phyloP scores from a whole-genome alignment of 2,329 filamentous ascomycete species.

The Cordyceps farinosa region DNA sequence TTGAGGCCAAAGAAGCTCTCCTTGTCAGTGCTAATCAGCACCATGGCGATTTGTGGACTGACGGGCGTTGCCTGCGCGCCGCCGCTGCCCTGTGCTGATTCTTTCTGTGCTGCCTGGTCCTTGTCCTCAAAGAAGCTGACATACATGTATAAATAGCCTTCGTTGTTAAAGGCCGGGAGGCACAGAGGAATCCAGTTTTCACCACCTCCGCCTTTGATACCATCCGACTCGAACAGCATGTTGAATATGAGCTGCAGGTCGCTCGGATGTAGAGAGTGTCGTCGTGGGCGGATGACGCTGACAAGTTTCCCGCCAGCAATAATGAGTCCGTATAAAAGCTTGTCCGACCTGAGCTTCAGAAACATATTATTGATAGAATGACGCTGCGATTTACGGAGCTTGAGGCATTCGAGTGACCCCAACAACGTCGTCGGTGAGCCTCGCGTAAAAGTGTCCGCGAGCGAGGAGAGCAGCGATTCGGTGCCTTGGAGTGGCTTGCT shows the following conservation, averaged over 20 bases:
- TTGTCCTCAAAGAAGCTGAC: conserved; percentile 83
- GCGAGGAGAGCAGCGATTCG: conserved; percentile 81
- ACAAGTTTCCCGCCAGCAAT: conserved; percentile 91
- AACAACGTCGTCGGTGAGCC: conserved; percentile 87
- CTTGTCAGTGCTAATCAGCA: conserved; percentile 88
- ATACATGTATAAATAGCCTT: conserved; percentile 97
- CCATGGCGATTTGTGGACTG: conserved; percentile 76
- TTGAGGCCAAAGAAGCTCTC: conserved; percentile 91
- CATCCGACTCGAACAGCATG: conserved; percentile 95
- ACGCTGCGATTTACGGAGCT: conserved; percentile 82
- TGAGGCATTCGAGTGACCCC: conserved; percentile 90
- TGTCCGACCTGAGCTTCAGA: conserved; percentile 70
- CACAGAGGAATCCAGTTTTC: conserved; percentile 98
- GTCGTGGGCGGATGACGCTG: conserved; percentile 89
- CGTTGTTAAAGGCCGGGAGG: conserved; percentile 94
- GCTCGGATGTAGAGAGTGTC: conserved; percentile 91
- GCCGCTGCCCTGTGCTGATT: conserved; percentile 49
- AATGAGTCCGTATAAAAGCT: conserved; percentile 86
- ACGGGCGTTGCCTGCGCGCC: conserved; percentile 57
- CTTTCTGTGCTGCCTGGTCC: conserved; percentile 31
- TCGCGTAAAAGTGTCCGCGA: conserved; percentile 90
- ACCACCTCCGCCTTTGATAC: conserved; percentile 82
- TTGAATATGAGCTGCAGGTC: conserved; percentile 97
- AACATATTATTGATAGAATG: conserved; percentile 83
- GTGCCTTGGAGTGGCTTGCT: conserved; percentile 87